A percentile compares a stretch with the other conserved stretches of the same genome.
phyloP scores from a whole-genome alignment of 2,329 filamentous ascomycete genomes.

The Microcera coccophila region DNA sequence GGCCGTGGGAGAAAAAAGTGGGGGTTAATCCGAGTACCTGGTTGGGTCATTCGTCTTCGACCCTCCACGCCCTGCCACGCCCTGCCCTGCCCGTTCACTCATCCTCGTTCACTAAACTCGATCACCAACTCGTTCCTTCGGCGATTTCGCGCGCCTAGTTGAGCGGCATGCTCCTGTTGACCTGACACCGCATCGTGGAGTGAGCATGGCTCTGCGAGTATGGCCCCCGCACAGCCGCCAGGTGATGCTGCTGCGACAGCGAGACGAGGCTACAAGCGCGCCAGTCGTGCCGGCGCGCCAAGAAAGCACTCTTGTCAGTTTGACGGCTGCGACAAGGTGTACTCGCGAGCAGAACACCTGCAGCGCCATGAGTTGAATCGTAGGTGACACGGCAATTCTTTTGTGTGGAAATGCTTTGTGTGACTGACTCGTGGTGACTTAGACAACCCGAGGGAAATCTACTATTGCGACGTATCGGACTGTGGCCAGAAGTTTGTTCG shows the following conservation, averaged over 20 bases:
- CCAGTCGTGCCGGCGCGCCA: slow-evolving; percentile 49
- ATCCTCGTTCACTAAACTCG: not conserved
- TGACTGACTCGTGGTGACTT: slow-evolving; percentile 2
- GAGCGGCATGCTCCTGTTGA: not conserved
- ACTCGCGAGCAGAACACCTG: slow-evolving; percentile 76
- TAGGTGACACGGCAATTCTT: slow-evolving; percentile 42
- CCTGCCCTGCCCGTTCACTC: not conserved
- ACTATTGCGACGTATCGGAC: slow-evolving; percentile 68
- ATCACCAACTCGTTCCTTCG: not conserved
- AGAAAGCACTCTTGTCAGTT: slow-evolving; percentile 61
- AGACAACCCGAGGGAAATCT: slow-evolving; percentile 80
- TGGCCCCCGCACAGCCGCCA: slow-evolving; percentile 20
- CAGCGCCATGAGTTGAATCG: slow-evolving; percentile 80
- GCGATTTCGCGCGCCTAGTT: not conserved
- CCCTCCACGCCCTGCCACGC: not conserved
- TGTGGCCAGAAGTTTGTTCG: slow-evolving; percentile 76
- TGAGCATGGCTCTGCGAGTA: slow-evolving; percentile 3
- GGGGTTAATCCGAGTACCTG: not conserved
- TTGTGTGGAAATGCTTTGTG: not conserved
- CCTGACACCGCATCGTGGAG: not conserved
- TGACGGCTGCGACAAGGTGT: slow-evolving; percentile 72
- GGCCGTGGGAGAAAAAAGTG: not conserved
- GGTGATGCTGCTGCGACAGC: slow-evolving; percentile 1
- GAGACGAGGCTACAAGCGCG: slow-evolving; percentile 43
- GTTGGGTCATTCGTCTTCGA: not conserved